These are phyloP conservation scores for Psilocybe subaeruginosa DNA, from an alignment of 768 basidiomycete species.

Conservation along the genomic window DNA sequence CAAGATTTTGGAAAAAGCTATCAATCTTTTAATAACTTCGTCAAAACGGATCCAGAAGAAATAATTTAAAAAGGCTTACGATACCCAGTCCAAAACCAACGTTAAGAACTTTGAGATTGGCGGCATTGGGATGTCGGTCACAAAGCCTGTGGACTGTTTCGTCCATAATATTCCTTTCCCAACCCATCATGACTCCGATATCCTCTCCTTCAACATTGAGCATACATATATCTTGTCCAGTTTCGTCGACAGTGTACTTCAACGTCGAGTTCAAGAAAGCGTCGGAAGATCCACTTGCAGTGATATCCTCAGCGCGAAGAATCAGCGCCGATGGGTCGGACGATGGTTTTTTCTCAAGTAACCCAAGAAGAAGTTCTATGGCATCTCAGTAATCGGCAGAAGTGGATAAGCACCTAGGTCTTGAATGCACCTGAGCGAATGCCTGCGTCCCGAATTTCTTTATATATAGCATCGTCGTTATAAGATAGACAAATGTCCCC, in stretches of 20 bases:
- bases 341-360: slow-evolving; percentile 55
- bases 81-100: slow-evolving; percentile 96
- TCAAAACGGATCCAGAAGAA: not conserved
- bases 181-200: slow-evolving; percentile 99
- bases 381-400: slow-evolving; percentile 19
- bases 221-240: slow-evolving; percentile 85
- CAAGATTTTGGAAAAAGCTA: slow-evolving; percentile 69
- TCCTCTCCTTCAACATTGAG: slow-evolving; percentile 68
- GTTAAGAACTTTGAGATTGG: slow-evolving; percentile 75
- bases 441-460: slow-evolving; percentile 86
- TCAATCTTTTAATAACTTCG: slow-evolving; percentile 66
- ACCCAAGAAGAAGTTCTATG: slow-evolving; percentile 70
- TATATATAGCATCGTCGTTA: slow-evolving; percentile 78
- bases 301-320: slow-evolving; percentile 53
- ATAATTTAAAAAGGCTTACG: slow-evolving; percentile 43
- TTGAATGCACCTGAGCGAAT: slow-evolving; percentile 76
- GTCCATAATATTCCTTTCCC: slow-evolving; percentile 90
- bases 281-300: slow-evolving; percentile 63
- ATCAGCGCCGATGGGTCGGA: slow-evolving; percentile 35
- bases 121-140: slow-evolving; percentile 46
- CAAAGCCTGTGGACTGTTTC: slow-evolving; percentile 75
- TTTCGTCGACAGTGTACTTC: slow-evolving; percentile 65
- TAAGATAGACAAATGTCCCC: slow-evolving; percentile 89
- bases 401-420: slow-evolving; percentile 10
- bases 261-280: slow-evolving; percentile 75